phyloP scores from a whole-genome alignment of 2,329 filamentous ascomycete species.

The Coniosporium uncinatum region DNA sequence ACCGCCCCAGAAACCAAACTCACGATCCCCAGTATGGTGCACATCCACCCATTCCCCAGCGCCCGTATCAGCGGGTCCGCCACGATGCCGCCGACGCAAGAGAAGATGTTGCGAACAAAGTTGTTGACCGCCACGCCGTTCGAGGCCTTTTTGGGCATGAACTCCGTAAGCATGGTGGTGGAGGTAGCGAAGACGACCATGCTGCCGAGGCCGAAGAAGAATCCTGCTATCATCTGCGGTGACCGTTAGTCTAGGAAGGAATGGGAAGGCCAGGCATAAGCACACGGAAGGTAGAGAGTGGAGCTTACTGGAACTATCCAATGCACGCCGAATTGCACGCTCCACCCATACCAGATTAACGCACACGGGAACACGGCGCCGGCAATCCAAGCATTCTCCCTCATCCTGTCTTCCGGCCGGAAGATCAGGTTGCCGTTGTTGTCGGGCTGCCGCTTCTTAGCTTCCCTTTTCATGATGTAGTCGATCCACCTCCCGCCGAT shows the following conservation, averaged over 20 bases:
- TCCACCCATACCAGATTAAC: conserved; percentile 30
- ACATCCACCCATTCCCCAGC: conserved; percentile 31
- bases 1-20: conserved; percentile 37
- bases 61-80: conserved; percentile 24
- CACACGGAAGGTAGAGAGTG: background rate
- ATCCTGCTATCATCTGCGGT: conserved; percentile 24
- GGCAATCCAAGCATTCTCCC: conserved; percentile 30
- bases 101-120: conserved; percentile 28
- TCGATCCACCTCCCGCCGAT: conserved; percentile 32
- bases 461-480: conserved; percentile 30
- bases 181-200: conserved; percentile 30
- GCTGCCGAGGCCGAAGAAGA: conserved; percentile 30
- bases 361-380: conserved; percentile 25
- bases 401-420: conserved; percentile 29
- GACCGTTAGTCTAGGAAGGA: too few relatives aligned
- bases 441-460: conserved; percentile 24
- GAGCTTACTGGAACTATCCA: conserved; percentile 22
- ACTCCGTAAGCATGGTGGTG: conserved; percentile 32
- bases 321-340: conserved; percentile 19
- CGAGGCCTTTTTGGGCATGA: conserved; percentile 26
- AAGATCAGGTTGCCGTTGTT: conserved; percentile 24
- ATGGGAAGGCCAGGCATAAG: too few relatives aligned
- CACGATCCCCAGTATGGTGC: conserved; percentile 37
- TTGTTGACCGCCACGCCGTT: conserved; percentile 31
- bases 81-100: conserved; percentile 25